Percentiles rank a stretch among this genome's conserved stretches.
These are phyloP conservation scores for Trichoderma aggressivum DNA, from an alignment of 2,329 filamentous ascomycete genomes.

Conservation along the genomic window DNA sequence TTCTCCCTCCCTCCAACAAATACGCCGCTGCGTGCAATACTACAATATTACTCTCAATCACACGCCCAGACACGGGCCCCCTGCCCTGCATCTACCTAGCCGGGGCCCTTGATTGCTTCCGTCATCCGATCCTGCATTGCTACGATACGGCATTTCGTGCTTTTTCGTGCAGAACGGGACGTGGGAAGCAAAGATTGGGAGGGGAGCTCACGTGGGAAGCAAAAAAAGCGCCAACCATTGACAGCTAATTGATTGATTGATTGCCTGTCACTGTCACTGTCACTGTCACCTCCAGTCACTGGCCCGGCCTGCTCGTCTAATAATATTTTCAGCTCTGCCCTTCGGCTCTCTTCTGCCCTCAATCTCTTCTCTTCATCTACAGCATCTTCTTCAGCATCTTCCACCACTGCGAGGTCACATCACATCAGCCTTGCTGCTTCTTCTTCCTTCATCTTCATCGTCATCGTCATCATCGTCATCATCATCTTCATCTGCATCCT, in stretches of 20 bases:
- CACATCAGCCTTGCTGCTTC: neutral
- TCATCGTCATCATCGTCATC: neutral
- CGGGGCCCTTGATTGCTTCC: neutral
- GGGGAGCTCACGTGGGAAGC: neutral
- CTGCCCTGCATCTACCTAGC: neutral
- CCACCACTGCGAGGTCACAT: neutral
- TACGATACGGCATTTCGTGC: neutral
- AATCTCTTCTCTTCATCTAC: neutral
- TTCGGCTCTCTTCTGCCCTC: neutral
- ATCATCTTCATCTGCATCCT: neutral
- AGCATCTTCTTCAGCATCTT: neutral
- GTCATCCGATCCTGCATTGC: neutral
- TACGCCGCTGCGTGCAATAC: neutral
- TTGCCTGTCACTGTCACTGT: neutral
- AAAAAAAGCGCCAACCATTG: neutral
- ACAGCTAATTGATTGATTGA: neutral
- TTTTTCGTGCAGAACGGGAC: neutral
- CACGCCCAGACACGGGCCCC: neutral
- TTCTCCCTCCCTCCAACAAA: neutral
- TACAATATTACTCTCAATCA: neutral
- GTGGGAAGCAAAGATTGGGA: neutral
- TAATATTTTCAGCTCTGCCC: neutral
- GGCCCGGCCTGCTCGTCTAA: neutral
- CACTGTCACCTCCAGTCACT: neutral
- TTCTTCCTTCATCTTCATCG: neutral